Conservation (phyloP, 768 basidiomycete species). For the Jaapia argillacea region DNA sequence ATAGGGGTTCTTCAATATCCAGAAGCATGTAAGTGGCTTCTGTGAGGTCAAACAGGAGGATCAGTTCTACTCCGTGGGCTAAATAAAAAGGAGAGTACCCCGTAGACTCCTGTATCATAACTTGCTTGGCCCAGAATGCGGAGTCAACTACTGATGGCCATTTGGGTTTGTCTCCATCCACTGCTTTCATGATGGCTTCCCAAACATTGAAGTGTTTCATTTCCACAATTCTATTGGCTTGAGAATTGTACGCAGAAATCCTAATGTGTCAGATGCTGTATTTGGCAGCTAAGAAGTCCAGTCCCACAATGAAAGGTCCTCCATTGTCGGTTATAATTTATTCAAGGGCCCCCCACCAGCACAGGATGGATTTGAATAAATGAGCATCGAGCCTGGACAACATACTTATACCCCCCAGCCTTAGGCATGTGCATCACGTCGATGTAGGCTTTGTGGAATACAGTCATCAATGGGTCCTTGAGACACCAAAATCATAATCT, state of each 20-base stretch:
- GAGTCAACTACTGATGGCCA: constrained; percentile 12
- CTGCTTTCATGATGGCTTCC: constrained; percentile 21
- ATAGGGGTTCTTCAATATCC: no score
- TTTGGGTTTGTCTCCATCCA: constrained; percentile 6
- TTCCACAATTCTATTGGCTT: constrained; percentile 28
- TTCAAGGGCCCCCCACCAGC: constrained; percentile 18
- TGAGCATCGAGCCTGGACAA: constrained; percentile 19
- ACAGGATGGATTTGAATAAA: constrained; percentile 19
- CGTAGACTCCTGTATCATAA: neutral
- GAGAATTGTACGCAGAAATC: constrained; percentile 26
- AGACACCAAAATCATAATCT: constrained; percentile 8
- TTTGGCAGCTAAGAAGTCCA: constrained; percentile 3
- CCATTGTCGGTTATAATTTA: no score
- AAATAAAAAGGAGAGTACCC: neutral
- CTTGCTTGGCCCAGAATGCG: neutral
- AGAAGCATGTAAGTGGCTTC: constrained; percentile 14
- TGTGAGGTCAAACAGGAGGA: constrained; percentile 17
- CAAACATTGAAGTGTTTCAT: constrained; percentile 19
- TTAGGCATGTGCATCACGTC: neutral
- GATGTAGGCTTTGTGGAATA: neutral
- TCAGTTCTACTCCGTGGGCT: constrained; percentile 10
- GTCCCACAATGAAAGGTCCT: constrained; percentile 11
- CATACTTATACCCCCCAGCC: constrained; percentile 9
- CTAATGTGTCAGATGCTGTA: no score
- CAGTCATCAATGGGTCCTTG: constrained; percentile 6